Conservation (phyloP, 495 filamentous ascomycete genomes). For the Tuber indicum region DNA sequence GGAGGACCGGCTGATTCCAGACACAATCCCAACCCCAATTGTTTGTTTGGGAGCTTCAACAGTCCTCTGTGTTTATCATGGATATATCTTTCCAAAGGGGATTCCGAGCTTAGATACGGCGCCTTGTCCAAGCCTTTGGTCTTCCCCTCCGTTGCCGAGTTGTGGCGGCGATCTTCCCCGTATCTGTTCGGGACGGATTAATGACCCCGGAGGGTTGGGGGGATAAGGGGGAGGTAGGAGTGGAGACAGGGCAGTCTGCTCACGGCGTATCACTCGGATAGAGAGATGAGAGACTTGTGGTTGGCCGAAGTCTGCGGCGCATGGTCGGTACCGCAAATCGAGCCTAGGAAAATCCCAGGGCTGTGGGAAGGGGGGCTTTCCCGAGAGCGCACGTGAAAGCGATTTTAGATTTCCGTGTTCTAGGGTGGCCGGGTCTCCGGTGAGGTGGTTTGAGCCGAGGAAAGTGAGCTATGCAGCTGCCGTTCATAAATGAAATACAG, state of each 20-base stretch:
- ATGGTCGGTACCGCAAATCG: neutral
- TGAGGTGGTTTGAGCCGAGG: neutral
- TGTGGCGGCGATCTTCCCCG: neutral
- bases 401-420: neutral
- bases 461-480: neutral
- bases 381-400: neutral
- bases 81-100: neutral
- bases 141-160: neutral
- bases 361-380: neutral
- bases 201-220: neutral
- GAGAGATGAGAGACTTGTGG: neutral
- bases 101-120: neutral
- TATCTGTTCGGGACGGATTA: neutral
- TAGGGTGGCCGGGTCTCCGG: neutral
- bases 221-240: neutral
- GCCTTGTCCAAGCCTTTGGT: neutral
- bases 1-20: neutral
- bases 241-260: neutral
- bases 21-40: neutral
- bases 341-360: neutral
- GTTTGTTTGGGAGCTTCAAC: neutral
- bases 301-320: neutral
- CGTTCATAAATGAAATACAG: neutral
- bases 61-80: neutral
- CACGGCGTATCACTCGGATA: neutral